These are phyloP conservation scores for Chaetomiaceae sp. DNA, from an alignment of 2,329 filamentous ascomycete genomes.

Conservation along the genomic window DNA sequence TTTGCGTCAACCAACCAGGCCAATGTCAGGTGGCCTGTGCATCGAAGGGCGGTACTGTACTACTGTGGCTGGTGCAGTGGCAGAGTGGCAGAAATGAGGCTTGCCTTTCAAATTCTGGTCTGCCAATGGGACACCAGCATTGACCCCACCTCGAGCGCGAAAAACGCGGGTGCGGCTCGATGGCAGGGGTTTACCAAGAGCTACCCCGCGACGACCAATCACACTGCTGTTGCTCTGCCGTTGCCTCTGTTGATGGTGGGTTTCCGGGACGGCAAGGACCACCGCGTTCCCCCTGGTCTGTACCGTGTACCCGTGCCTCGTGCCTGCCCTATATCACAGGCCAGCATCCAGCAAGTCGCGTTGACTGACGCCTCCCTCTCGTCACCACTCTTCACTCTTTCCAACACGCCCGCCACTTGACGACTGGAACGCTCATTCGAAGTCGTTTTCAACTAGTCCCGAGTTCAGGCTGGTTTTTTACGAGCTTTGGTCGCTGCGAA, in stretches of 20 bases:
- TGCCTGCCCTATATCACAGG: slow-evolving; percentile 7
- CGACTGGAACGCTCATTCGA: too few relatives aligned
- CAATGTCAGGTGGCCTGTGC: too few relatives aligned
- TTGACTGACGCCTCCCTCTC: background rate
- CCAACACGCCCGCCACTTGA: too few relatives aligned
- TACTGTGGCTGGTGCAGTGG: too few relatives aligned
- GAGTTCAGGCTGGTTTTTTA: too few relatives aligned
- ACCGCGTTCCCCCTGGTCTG: slow-evolving; percentile 20
- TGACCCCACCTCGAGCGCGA: slow-evolving; percentile 11
- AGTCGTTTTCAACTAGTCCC: too few relatives aligned
- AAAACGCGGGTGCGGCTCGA: slow-evolving; percentile 21
- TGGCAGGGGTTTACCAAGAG: slow-evolving; percentile 12
- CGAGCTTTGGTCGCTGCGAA: too few relatives aligned
- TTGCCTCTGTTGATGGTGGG: slow-evolving; percentile 47
- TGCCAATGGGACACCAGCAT: slow-evolving; percentile 23
- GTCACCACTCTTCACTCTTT: background rate
- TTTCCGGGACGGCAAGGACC: slow-evolving; percentile 18
- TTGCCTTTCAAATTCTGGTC: too few relatives aligned
- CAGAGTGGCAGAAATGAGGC: too few relatives aligned
- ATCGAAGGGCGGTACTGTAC: too few relatives aligned
- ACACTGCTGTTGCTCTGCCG: slow-evolving; percentile 46
- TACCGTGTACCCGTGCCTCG: slow-evolving; percentile 25
- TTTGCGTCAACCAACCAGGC: too few relatives aligned
- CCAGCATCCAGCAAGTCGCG: background rate
- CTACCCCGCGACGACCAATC: slow-evolving; percentile 36